Evolutionary conservation across 2,329 filamentous ascomycete genomes (phyloP).

Genomic region (Fusarium robinianum): DNA sequence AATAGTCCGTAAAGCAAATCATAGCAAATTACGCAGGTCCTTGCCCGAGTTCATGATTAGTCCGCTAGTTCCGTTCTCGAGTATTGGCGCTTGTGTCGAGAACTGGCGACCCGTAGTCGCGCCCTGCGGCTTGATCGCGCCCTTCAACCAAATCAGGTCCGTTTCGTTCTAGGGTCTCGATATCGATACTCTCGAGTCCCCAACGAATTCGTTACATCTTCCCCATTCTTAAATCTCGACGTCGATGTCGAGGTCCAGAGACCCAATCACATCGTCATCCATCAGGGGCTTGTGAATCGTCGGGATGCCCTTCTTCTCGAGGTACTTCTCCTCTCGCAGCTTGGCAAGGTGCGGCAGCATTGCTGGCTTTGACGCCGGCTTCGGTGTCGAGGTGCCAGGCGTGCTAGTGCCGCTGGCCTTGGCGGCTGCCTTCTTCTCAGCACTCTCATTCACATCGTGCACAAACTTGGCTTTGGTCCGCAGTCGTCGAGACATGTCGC

Average conservation of each 20-base stretch:
- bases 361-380: conserved; percentile 47
- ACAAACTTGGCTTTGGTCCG: conserved; percentile 70
- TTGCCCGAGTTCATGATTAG: too few relatives aligned
- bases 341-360: conserved; percentile 58
- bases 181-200: too few relatives aligned
- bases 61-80: too few relatives aligned
- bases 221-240: conserved; percentile 69
- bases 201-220: too few relatives aligned
- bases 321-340: conserved; percentile 56
- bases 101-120: too few relatives aligned
- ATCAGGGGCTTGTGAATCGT: conserved; percentile 78
- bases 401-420: conserved; percentile 56
- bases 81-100: too few relatives aligned
- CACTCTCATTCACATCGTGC: conserved; percentile 61
- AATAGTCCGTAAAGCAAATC: too few relatives aligned
- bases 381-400: conserved; percentile 59
- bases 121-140: too few relatives aligned
- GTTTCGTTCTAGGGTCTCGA: too few relatives aligned
- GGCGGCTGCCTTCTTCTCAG: conserved; percentile 54
- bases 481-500: conserved; percentile 64
- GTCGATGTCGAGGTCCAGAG: conserved; percentile 88
- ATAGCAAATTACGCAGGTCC: too few relatives aligned
- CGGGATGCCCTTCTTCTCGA: conserved; percentile 63
- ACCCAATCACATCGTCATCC: conserved; percentile 91
- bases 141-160: too few relatives aligned